Percentiles rank a stretch among this genome's conserved stretches.
phyloP scores from a whole-genome alignment of 1,284 basidiomycete species.

The Rhizoctonia solani region DNA sequence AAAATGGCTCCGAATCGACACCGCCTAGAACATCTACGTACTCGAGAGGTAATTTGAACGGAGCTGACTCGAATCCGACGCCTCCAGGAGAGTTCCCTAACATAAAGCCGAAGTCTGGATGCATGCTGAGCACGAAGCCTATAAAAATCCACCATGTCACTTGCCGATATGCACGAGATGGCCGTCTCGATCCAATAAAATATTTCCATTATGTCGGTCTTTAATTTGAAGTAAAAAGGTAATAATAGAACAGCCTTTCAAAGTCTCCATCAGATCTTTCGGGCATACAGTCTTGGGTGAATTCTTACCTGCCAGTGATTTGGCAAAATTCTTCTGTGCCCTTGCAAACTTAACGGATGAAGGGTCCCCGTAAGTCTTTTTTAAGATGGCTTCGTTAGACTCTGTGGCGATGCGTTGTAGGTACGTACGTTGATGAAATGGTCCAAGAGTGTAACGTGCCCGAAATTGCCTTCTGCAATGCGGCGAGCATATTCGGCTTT shows the following conservation, averaged over 20 bases:
- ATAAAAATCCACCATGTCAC: slow-evolving; percentile 30
- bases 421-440: slow-evolving; percentile 80
- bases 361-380: slow-evolving; percentile 90
- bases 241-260: slow-evolving; percentile 85
- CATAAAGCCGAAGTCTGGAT: slow-evolving; percentile 93
- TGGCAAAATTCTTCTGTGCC: slow-evolving; percentile 90
- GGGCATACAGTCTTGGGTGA: background rate
- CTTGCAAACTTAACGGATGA: slow-evolving; percentile 82
- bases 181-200: slow-evolving; percentile 92
- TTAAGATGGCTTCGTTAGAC: slow-evolving; percentile 6
- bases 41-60: slow-evolving; percentile 91
- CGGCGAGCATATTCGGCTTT: slow-evolving; percentile 95
- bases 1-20: slow-evolving; percentile 72
- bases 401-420: background rate
- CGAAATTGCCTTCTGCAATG: slow-evolving; percentile 76
- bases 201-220: slow-evolving; percentile 98
- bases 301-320: slow-evolving; percentile 80
- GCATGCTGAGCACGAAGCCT: slow-evolving; percentile 20
- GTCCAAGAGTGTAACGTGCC: slow-evolving; percentile 85
- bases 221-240: slow-evolving; percentile 97
- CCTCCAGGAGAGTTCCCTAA: slow-evolving; percentile 96
- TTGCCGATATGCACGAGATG: slow-evolving; percentile 67
- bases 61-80: slow-evolving; percentile 97
- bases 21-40: slow-evolving; percentile 98
- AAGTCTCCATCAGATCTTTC: background rate